A percentile compares a stretch with the other conserved stretches of the same genome.
Conservation (phyloP, 768 basidiomycete species). For the Termitomyces sp. region DNA sequence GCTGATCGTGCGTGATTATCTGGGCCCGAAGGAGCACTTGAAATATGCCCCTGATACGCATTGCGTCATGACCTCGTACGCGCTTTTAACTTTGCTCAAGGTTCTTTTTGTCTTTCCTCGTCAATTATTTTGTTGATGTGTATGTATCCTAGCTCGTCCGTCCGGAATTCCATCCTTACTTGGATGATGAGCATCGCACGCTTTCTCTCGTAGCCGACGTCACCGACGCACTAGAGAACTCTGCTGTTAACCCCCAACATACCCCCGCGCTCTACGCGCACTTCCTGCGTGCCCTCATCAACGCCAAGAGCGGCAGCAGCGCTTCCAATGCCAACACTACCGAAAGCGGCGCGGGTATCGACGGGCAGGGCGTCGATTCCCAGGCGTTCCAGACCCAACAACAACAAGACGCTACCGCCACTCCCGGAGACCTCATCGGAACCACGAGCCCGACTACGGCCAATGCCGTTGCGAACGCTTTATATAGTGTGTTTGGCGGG, state of each 20-base stretch:
- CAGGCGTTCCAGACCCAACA: neutral
- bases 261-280: conserved; percentile 87
- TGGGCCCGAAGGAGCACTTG: conserved; percentile 72
- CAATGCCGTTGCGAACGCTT: neutral
- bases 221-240: conserved; percentile 70
- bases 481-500: conserved; percentile 11
- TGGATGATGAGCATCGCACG: conserved; percentile 69
- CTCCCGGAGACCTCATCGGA: too few relatives aligned
- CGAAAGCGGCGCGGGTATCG: too few relatives aligned
- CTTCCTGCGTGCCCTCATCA: conserved; percentile 75
- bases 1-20: conserved; percentile 67
- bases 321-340: neutral
- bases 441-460: neutral
- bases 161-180: conserved; percentile 74
- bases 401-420: neutral
- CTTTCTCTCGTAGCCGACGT: conserved; percentile 72
- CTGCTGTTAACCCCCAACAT: conserved; percentile 75
- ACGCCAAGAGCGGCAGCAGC: conserved; percentile 32
- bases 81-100: conserved; percentile 89
- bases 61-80: conserved; percentile 91
- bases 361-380: neutral
- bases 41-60: conserved; percentile 87
- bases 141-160: conserved; percentile 61
- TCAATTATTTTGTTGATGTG: neutral
- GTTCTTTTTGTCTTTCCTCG: conserved; percentile 27